Conservation (phyloP, 164 flowering plant species). For the Sextonia rubra region DNA sequence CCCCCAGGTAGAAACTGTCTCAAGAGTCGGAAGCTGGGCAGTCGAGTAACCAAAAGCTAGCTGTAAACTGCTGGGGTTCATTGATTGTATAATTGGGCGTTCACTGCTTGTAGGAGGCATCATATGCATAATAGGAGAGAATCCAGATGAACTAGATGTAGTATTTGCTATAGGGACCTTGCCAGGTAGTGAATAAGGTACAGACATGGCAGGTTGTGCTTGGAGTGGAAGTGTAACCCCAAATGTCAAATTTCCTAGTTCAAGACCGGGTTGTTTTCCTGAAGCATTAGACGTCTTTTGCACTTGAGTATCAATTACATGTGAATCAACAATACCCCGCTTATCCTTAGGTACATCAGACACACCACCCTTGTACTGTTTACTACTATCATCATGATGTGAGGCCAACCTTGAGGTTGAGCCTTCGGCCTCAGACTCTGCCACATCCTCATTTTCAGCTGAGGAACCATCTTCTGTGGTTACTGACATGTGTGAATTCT, state of each 20-base stretch:
- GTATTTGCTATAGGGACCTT: conserved; percentile 34
- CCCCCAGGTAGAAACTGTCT: conserved; percentile 54
- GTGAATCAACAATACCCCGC: conserved; percentile 30
- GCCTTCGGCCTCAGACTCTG: conserved; percentile 79
- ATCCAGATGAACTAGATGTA: conserved; percentile 30
- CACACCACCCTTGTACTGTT: conserved; percentile 27
- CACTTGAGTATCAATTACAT: conserved; percentile 30
- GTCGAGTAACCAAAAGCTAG: conserved; percentile 61
- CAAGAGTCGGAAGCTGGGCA: conserved; percentile 67
- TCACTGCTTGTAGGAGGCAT: conserved; percentile 44
- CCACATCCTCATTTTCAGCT: conserved; percentile 90
- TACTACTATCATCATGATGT: conserved; percentile 44
- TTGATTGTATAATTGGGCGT: conserved; percentile 30
- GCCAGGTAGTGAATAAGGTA: conserved; percentile 36
- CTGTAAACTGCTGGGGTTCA: conserved; percentile 47
- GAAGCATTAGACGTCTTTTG: conserved; percentile 31
- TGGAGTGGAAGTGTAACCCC: conserved; percentile 42
- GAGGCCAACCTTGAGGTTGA: conserved; percentile 51
- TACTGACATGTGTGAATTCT: conserved; percentile 53
- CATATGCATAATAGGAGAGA: conserved; percentile 42
- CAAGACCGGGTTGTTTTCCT: conserved; percentile 37
- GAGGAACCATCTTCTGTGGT: conserved; percentile 79
- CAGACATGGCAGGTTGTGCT: conserved; percentile 28
- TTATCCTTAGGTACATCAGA: conserved; percentile 44
- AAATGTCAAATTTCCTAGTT: conserved; percentile 28